Conservation (phyloP, 495 filamentous ascomycete species). For the Aspergillus ostianus region DNA sequence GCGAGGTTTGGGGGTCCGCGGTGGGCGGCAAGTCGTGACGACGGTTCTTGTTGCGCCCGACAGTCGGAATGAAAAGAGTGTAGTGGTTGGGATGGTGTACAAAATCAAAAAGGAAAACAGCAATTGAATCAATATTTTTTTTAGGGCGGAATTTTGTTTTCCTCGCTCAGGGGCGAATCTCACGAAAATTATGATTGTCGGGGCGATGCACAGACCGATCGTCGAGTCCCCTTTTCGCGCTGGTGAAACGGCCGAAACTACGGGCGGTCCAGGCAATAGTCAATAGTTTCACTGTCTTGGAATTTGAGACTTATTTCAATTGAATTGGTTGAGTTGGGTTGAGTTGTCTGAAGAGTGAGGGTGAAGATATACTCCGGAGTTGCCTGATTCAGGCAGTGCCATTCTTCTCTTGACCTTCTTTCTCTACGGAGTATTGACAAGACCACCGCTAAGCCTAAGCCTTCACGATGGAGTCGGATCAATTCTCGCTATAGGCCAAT, state of each 20-base stretch:
- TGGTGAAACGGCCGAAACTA: not conserved
- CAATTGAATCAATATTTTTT: not conserved
- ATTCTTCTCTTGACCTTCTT: not conserved
- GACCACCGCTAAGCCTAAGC: not conserved
- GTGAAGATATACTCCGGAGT: not conserved
- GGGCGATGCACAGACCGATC: constrained; percentile 22
- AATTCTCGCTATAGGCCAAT: not conserved
- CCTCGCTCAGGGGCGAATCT: constrained; percentile 2
- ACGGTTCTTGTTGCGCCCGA: constrained; percentile 1
- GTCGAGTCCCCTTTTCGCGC: constrained; percentile 23
- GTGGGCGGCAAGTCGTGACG: not conserved
- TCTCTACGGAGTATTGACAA: too few species aligned
- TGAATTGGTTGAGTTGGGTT: too few species aligned
- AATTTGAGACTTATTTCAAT: too few species aligned
- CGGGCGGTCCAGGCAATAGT: not conserved
- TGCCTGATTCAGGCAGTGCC: too few species aligned
- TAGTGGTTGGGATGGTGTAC: too few species aligned
- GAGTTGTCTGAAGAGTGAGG: too few species aligned
- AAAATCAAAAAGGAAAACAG: too few species aligned
- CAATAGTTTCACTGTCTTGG: not conserved
- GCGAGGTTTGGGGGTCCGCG: not conserved
- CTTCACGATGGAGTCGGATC: not conserved
- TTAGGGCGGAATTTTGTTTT: not conserved
- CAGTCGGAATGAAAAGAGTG: constrained; percentile 1
- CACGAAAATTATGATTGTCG: constrained; percentile 12